Conservation (phyloP, 2,329 filamentous ascomycete genomes). For the Venturia oleaginea region DNA sequence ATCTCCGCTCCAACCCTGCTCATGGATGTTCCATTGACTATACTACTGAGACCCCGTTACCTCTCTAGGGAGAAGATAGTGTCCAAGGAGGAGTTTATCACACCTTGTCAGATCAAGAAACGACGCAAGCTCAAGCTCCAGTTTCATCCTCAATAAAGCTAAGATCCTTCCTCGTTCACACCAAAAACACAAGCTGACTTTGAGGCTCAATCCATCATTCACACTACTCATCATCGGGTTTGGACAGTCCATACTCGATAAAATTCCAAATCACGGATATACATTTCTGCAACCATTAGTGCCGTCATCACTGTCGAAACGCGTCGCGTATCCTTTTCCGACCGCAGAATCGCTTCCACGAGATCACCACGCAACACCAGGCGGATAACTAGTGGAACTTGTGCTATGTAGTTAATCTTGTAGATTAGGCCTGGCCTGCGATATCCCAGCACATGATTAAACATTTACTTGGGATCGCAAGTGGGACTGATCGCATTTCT, state of each 20-base stretch:
- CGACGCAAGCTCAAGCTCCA: neutral
- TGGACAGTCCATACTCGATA: neutral
- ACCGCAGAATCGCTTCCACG: constrained; percentile 8
- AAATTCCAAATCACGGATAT: neutral
- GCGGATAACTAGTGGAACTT: neutral
- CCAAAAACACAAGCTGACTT: neutral
- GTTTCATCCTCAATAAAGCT: too few relatives aligned
- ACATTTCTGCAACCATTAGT: neutral
- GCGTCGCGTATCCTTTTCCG: constrained; percentile 9
- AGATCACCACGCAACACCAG: neutral
- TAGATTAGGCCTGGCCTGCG: constrained; percentile 27
- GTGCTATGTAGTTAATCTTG: constrained; percentile 16
- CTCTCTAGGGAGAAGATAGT: too few relatives aligned
- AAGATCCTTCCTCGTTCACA: neutral
- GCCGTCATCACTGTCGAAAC: neutral
- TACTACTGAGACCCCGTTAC: too few relatives aligned
- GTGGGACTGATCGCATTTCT: constrained; percentile 50
- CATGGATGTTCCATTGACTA: too few relatives aligned
- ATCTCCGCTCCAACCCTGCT: neutral
- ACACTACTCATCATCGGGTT: neutral
- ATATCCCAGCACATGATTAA: constrained; percentile 45
- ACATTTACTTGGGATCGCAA: constrained; percentile 55
- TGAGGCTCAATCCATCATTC: neutral
- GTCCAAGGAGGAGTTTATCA: too few relatives aligned
- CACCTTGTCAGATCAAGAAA: too few relatives aligned